A percentile compares a stretch with the other conserved stretches of the same genome.
phyloP scores from a whole-genome alignment of 306 rosid genomes.

The Vigna nakashimae region DNA sequence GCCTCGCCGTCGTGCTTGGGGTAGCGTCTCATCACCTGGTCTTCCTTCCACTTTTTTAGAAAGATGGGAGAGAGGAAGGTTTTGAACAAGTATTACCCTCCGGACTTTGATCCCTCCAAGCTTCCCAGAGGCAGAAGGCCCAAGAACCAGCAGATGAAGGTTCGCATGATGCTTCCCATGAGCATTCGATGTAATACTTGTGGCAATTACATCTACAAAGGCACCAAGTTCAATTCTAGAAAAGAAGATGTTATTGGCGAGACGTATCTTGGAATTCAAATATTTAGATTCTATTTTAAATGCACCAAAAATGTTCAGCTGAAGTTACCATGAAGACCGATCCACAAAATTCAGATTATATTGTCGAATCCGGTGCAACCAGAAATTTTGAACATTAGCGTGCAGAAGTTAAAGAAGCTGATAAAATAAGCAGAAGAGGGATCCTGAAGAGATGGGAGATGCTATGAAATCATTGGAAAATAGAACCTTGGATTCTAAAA shows the following conservation, averaged over 20 bases:
- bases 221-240: slow-evolving; percentile 59
- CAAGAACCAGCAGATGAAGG: slow-evolving; percentile 86
- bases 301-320: slow-evolving; percentile 83
- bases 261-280: slow-evolving; percentile 89
- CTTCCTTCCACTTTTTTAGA: not conserved
- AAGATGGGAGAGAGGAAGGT: slow-evolving; percentile 94
- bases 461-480: slow-evolving; percentile 89
- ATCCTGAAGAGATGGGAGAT: slow-evolving; percentile 87
- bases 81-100: slow-evolving; percentile 90
- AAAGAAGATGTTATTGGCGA: slow-evolving; percentile 62
- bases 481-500: slow-evolving; percentile 88
- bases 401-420: slow-evolving; percentile 77
- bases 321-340: slow-evolving; percentile 89
- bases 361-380: slow-evolving; percentile 81
- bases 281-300: slow-evolving; percentile 87
- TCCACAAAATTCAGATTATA: slow-evolving; percentile 87
- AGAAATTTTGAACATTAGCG: slow-evolving; percentile 76
- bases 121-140: slow-evolving; percentile 75
- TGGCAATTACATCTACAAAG: slow-evolving; percentile 60
- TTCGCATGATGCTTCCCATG: slow-evolving; percentile 99
- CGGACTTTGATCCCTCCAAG: slow-evolving; percentile 89
- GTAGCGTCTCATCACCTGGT: too few relatives aligned
- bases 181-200: slow-evolving; percentile 94
- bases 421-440: slow-evolving; percentile 56
- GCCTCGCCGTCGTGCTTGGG: too few relatives aligned